phyloP scores from a whole-genome alignment of 2,329 filamentous ascomycete genomes.

The Ophiostoma perfectum region DNA sequence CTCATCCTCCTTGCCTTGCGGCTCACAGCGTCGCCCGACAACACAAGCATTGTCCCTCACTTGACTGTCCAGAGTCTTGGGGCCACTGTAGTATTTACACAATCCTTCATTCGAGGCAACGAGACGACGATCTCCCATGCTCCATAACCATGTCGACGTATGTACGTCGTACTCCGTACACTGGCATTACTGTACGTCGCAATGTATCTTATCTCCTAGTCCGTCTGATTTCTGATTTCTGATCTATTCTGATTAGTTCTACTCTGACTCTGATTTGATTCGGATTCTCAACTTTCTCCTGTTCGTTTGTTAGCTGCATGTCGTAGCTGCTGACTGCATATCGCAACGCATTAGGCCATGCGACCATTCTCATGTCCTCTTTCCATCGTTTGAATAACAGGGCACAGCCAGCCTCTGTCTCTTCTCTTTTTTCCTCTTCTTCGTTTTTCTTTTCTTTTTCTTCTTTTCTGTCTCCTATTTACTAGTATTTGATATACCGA shows the following conservation, averaged over 20 bases:
- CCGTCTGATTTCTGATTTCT: too few species aligned
- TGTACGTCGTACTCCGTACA: too few species aligned
- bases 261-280: background rate
- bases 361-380: background rate
- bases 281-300: background rate
- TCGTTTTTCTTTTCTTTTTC: background rate
- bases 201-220: too few species aligned
- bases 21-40: background rate
- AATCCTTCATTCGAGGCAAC: background rate
- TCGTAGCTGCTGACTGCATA: background rate
- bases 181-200: too few species aligned
- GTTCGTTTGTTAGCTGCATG: background rate
- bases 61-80: background rate
- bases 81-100: conserved; percentile 13
- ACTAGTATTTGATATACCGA: background rate
- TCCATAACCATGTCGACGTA: background rate
- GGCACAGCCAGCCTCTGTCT: too few species aligned
- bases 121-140: background rate
- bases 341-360: background rate
- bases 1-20: background rate
- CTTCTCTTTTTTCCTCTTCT: too few species aligned
- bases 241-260: background rate
- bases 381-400: too few species aligned
- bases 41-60: conserved; percentile 10
- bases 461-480: background rate